Evolutionary conservation across 495 filamentous ascomycete species (phyloP), one percentile per base, ranked within the genome.

Genomic region (Penicillium egyptiacum): DNA sequence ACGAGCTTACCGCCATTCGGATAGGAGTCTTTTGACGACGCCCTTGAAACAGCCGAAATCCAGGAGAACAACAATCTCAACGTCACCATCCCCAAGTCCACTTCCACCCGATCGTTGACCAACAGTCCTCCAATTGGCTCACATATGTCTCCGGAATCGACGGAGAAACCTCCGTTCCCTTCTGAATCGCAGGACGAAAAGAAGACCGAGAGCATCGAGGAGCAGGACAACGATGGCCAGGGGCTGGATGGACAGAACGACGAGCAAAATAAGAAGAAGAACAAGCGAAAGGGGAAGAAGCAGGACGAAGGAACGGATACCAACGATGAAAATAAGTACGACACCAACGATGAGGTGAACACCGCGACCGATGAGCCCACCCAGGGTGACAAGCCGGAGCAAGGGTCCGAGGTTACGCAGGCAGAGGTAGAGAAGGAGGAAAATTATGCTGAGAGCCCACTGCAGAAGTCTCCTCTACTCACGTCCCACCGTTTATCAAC

Each of bases 1-100:
- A 39, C 8, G 46, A 56, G 60, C 63, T 68, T 30, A 63, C 40
- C n/a, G 9, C 12, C 25, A 14, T 19, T 14, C 37, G 11, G 31
- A 10, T 70, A 91, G 88, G 89, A 92, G 56, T 84, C 84, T 20
- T 92, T 91, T 55, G 87, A 91, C 67, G 88, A 93, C 75, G 87
- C 87, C 55, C 75, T 83, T 61, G 88, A 90, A 71, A 78, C 65
- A 30, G 57, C 73, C 61, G 54, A 52, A 35, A 58, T 59, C 58
- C 61, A 74, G 50, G 57, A 66, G 16, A 66, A 66, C 45, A 48
- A 17, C 51, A 48, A 17, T 47, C 70, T 72, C 31, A 66, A 69
- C 44, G 63, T 71, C 45, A 61, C 66, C 20, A 71, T 76, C 22
- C 74, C 74, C 58, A 60, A 68, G 56, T 69, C 70, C 54, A 50